A percentile compares a stretch with the other conserved stretches of the same genome.
These are phyloP conservation scores for Powellomyces hirtus DNA, from an alignment of 192 early-diverging fungal genomes.

Conservation along the genomic window DNA sequence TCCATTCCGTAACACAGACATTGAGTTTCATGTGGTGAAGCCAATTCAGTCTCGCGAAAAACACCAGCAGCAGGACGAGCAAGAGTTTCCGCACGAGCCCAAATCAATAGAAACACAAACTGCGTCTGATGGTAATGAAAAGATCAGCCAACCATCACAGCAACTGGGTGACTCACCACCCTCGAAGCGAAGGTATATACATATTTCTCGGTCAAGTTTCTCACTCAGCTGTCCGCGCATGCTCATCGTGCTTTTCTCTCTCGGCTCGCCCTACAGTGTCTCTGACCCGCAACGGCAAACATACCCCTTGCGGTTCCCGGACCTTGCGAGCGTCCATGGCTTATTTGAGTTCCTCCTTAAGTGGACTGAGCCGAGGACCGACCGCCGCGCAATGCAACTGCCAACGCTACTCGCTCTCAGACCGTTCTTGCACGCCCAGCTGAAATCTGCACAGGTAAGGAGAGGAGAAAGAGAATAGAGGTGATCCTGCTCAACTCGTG, in stretches of 20 bases:
- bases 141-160: no score
- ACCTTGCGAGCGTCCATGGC: neutral
- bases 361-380: conserved; percentile 24
- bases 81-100: no score
- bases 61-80: neutral
- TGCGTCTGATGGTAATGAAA: no score
- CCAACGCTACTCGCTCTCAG: conserved; percentile 7
- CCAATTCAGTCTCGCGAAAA: neutral
- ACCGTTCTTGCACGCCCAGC: conserved; percentile 13
- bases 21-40: neutral
- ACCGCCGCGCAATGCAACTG: conserved; percentile 8
- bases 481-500: no score
- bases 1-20: neutral
- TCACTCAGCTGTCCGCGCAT: no score
- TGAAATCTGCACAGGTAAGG: conserved; percentile 19
- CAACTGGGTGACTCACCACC: no score
- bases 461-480: no score
- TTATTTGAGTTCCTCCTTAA: conserved; percentile 19
- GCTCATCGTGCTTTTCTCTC: no score
- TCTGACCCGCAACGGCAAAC: neutral
- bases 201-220: no score
- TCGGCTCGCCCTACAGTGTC: neutral
- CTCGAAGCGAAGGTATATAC: no score
- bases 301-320: conserved; percentile 1
- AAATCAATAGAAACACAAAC: no score